These are phyloP conservation scores for Scutellaria galericulata DNA, from an alignment of 257 asterid genomes.

Conservation along the genomic window DNA sequence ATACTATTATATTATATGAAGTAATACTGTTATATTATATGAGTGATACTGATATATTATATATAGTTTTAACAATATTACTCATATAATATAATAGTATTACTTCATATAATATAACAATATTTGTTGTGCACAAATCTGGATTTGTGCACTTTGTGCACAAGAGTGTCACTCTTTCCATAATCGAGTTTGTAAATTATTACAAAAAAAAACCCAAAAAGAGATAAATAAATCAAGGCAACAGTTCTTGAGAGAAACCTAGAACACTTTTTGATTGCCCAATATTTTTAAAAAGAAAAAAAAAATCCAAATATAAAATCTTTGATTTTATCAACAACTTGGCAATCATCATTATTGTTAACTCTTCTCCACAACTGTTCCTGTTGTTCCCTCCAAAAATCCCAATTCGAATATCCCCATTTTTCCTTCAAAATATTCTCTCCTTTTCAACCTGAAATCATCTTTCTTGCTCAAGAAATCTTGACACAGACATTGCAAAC, in stretches of 20 bases:
- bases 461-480: slow-evolving; percentile 35
- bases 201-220: too few species aligned
- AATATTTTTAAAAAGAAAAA: background rate
- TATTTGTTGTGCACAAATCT: too few species aligned
- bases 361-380: background rate
- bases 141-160: too few species aligned
- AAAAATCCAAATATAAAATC: slow-evolving; percentile 8
- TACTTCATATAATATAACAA: too few species aligned
- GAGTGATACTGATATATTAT: too few species aligned
- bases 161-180: too few species aligned
- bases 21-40: too few species aligned
- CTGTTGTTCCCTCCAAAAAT: slow-evolving; percentile 31
- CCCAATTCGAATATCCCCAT: slow-evolving; percentile 37
- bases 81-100: too few species aligned
- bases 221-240: too few species aligned
- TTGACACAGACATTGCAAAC: background rate
- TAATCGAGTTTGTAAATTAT: too few species aligned
- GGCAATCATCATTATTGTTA: slow-evolving; percentile 21
- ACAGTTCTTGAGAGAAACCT: slow-evolving; percentile 31
- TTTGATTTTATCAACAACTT: slow-evolving; percentile 32
- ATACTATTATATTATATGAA: too few species aligned
- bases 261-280: slow-evolving; percentile 17
- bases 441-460: background rate
- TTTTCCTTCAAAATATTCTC: background rate
- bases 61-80: too few species aligned